phyloP scores from a whole-genome alignment of 208 protist species.

The Sergeia podlipaevii region DNA sequence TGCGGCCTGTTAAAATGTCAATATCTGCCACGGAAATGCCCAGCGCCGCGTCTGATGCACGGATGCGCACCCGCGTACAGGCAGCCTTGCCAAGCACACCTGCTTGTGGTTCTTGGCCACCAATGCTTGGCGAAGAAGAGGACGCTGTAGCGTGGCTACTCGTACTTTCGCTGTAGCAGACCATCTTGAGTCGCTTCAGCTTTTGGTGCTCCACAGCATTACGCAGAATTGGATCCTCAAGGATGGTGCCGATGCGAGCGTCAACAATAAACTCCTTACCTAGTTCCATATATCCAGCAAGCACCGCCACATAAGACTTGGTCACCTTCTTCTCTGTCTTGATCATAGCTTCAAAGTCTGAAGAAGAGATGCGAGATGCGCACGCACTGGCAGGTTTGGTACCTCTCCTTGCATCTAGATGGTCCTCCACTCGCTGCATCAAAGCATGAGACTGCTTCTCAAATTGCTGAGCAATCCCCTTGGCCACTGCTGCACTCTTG shows the following conservation, averaged over 20 bases:
- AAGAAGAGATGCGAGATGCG: neutral
- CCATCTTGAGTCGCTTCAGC: constrained; percentile 79
- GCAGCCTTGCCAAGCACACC: constrained; percentile 37
- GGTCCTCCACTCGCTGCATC: neutral
- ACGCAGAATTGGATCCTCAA: constrained; percentile 14
- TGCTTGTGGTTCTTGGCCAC: neutral
- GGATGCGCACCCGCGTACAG: constrained; percentile 41
- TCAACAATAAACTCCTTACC: constrained; percentile 37
- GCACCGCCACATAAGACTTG: constrained; percentile 66
- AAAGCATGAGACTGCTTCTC: constrained; percentile 35
- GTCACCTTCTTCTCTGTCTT: constrained; percentile 20
- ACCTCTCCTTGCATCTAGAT: constrained; percentile 2
- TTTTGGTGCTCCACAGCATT: constrained; percentile 26
- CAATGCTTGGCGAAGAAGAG: neutral
- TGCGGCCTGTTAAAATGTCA: constrained; percentile 65
- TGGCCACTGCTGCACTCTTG: constrained; percentile 22
- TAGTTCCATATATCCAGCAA: constrained; percentile 24
- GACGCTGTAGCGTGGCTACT: neutral
- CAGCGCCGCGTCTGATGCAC: constrained; percentile 20
- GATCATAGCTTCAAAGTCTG: constrained; percentile 29
- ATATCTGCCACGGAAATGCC: constrained; percentile 53
- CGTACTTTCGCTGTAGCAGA: constrained; percentile 26
- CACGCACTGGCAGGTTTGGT: neutral
- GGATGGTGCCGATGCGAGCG: constrained; percentile 48
- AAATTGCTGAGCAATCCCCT: constrained; percentile 37